A percentile compares a stretch with the other conserved stretches of the same genome.
phyloP scores from a whole-genome alignment of 1,284 basidiomycete species.

The Pseudozyma thailandica region DNA sequence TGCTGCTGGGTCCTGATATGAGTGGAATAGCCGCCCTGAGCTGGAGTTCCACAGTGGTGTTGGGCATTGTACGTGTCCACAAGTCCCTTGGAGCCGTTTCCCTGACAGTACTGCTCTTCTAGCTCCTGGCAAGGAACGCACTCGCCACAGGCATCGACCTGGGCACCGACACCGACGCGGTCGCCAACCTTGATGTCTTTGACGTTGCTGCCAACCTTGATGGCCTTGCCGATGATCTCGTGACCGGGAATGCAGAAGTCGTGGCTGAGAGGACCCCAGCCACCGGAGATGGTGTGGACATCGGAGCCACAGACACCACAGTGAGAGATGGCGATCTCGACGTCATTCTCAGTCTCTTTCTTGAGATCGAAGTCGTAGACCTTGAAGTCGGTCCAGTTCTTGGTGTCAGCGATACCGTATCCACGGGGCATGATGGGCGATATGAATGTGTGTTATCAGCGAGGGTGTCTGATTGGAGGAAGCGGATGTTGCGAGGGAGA shows the following conservation, averaged over 20 bases:
- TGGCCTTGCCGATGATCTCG: slow-evolving; percentile 75
- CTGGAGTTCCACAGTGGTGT: slow-evolving; percentile 73
- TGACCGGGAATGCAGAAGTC: slow-evolving; percentile 71
- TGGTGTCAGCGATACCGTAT: slow-evolving; percentile 64
- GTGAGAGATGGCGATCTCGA: slow-evolving; percentile 62
- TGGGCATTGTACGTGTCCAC: slow-evolving; percentile 69
- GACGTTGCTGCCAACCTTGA: slow-evolving; percentile 70
- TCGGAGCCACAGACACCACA: slow-evolving; percentile 64
- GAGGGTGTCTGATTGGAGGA: no score
- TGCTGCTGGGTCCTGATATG: slow-evolving; percentile 76
- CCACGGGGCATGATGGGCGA: slow-evolving; percentile 53
- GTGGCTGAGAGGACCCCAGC: slow-evolving; percentile 61
- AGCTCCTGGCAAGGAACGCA: slow-evolving; percentile 73
- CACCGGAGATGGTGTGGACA: slow-evolving; percentile 63
- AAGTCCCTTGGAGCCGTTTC: slow-evolving; percentile 62
- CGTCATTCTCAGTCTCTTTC: slow-evolving; percentile 60
- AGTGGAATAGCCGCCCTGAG: slow-evolving; percentile 76
- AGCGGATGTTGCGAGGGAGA: no score
- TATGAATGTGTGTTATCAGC: no score
- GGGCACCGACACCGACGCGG: slow-evolving; percentile 76
- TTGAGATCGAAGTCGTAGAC: slow-evolving; percentile 66
- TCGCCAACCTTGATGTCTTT: slow-evolving; percentile 75
- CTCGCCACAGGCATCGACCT: slow-evolving; percentile 68
- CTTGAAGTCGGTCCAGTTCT: slow-evolving; percentile 67
- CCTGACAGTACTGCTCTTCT: slow-evolving; percentile 60